Evolutionary conservation across 192 early-diverging fungal species (phyloP), one percentile per base, ranked within the genome.

Genomic region (Umbelopsis ramanniana): DNA sequence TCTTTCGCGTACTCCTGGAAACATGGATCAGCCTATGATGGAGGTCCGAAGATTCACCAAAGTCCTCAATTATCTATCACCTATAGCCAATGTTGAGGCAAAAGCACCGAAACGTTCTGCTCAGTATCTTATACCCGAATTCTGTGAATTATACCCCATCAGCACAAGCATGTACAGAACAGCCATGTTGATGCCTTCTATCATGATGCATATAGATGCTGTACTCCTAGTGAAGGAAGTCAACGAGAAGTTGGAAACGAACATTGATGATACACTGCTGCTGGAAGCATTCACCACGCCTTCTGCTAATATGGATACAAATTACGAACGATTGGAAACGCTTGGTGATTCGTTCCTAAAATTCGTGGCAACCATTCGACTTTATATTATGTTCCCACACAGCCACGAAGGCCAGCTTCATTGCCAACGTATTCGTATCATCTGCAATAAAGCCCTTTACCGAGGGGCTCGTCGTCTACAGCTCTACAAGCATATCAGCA

Each of bases 341-440:
- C 81, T 97, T 17, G 96, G 96, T 9, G 96, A 98, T 72, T 90
- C 95, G 24, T 91, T 95, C 46, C 83, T 98, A 23, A 98, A 98
- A 74, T 85, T 92, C 57, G 79, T 91, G 2, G 79, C 86, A 3
- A 90, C 90, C 0, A 82, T 93, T 26, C 88, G 90, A 70, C 79
- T 96, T 38, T 98, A 92, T 77, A 92, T 92, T 46, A 71, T 84
- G 22, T 86, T 91, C 63, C 95, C 94, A 0, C 78, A 82, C 21
- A 86, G 83, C 22, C 84, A 94, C 72, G 96, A 98, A 78, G 94
- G 95, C 0, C 85, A 89, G 66, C 79, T 98, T 17, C 92, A 92
- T n/a, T 78, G 72, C 22, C 84, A 83, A 9, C 90, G 96, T 63
- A 86, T 87, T 22, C 73, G 76, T 2, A 86, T 94, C 29, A 90